Percentiles rank a stretch among this genome's conserved stretches.
phyloP scores from a whole-genome alignment of 371 early-diverging fungal species.

The Parasitella parasitica region DNA sequence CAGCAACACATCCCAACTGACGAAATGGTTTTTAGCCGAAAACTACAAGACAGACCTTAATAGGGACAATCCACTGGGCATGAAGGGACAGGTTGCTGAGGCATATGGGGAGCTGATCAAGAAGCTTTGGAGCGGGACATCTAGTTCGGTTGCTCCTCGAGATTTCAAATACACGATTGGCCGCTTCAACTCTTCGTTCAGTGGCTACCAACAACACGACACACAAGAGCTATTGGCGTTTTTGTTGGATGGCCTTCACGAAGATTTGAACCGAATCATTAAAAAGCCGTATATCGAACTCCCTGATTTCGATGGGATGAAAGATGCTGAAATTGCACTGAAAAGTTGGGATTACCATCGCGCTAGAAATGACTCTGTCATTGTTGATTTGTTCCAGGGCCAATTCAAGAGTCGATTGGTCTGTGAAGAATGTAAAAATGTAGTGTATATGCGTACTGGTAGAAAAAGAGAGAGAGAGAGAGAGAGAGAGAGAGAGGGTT shows the following conservation, averaged over 20 bases:
- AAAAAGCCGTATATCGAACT: conserved; percentile 77
- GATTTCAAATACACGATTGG: conserved; percentile 70
- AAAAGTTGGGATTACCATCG: conserved; percentile 64
- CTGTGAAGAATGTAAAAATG: conserved; percentile 68
- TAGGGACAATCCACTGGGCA: conserved; percentile 57
- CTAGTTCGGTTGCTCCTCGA: conserved; percentile 57
- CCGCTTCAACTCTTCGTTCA: conserved; percentile 65
- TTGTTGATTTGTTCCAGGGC: conserved; percentile 84
- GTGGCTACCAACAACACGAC: conserved; percentile 77
- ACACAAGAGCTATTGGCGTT: conserved; percentile 66
- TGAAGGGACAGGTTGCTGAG: conserved; percentile 61
- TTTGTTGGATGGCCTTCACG: conserved; percentile 67
- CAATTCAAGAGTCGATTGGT: conserved; percentile 75
- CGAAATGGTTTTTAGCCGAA: conserved; percentile 58
- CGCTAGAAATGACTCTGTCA: conserved; percentile 67
- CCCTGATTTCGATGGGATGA: conserved; percentile 69
- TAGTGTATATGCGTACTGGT: neutral
- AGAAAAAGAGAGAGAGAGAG: no score
- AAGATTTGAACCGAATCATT: conserved; percentile 68
- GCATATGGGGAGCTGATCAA: conserved; percentile 64
- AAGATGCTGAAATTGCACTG: conserved; percentile 60
- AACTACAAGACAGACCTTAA: conserved; percentile 50
- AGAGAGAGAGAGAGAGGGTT: no score
- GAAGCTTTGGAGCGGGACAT: conserved; percentile 58
- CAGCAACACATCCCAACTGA: conserved; percentile 64